Conservation (phyloP, 2,329 filamentous ascomycete genomes). For the Aspergillus puulaauensis region DNA sequence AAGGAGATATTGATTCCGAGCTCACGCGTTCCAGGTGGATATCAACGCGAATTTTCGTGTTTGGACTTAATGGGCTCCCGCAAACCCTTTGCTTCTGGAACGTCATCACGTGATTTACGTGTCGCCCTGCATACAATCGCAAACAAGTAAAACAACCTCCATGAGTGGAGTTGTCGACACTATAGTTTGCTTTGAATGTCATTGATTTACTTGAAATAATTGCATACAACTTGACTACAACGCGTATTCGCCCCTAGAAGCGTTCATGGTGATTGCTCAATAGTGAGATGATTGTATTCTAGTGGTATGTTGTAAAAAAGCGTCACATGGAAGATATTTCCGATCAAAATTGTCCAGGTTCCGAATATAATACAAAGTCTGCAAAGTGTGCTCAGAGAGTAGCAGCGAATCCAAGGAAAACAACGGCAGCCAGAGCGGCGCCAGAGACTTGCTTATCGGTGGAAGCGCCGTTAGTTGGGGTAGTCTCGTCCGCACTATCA, state of each 20-base stretch:
- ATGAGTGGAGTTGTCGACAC: background rate
- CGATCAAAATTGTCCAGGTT: background rate
- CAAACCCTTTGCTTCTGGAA: constrained; percentile 7
- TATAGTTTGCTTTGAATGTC: background rate
- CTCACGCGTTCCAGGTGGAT: constrained; percentile 31
- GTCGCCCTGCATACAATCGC: background rate
- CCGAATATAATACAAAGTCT: constrained; percentile 5
- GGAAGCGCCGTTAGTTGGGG: constrained; percentile 24
- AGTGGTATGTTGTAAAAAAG: constrained; percentile 7
- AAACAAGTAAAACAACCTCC: background rate
- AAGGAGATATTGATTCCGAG: constrained; percentile 33
- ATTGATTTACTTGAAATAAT: background rate
- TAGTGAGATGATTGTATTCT: background rate
- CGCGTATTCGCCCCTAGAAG: background rate
- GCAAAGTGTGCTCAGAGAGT: constrained; percentile 27
- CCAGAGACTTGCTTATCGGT: constrained; percentile 36
- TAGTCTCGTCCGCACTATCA: constrained; percentile 7
- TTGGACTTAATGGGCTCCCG: constrained; percentile 28
- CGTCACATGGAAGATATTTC: constrained; percentile 1
- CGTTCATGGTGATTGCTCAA: background rate
- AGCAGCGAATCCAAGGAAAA: constrained; percentile 43
- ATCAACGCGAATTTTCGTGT: constrained; percentile 37
- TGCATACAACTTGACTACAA: background rate
- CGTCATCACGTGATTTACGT: background rate
- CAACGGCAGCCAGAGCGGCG: constrained; percentile 38